Evolutionary conservation across 2,329 filamentous ascomycete genomes (phyloP).

Genomic region (Zymoseptoria crescenta): DNA sequence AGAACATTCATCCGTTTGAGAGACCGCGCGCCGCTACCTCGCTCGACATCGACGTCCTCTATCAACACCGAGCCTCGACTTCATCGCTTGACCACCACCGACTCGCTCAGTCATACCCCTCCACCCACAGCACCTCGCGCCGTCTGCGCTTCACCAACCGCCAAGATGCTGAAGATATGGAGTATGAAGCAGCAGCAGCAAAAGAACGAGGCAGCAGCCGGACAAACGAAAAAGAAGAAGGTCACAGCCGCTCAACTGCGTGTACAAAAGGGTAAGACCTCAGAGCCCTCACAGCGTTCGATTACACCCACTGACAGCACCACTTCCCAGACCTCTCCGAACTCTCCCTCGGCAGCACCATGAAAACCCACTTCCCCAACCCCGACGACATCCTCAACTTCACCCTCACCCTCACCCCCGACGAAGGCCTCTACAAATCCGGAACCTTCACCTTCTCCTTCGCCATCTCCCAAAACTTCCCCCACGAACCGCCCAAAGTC

Average conservation of each 20-base stretch:
- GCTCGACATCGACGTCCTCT: neutral
- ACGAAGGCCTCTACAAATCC: conserved; percentile 82
- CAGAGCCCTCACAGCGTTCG: neutral
- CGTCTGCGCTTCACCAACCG: conserved; percentile 5
- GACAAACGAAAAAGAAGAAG: conserved; percentile 85
- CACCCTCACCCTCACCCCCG: conserved; percentile 70
- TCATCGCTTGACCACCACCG: neutral
- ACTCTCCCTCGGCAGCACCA: conserved; percentile 67
- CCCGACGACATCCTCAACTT: conserved; percentile 83
- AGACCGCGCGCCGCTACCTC: neutral
- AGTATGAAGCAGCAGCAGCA: conserved; percentile 95
- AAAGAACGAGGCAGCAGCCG: conserved; percentile 76
- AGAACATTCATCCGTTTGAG: neutral
- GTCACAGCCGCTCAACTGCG: conserved; percentile 92
- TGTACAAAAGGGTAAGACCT: conserved; percentile 75
- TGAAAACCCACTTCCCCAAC: conserved; percentile 74
- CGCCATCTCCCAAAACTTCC: conserved; percentile 87
- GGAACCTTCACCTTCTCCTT: conserved; percentile 87
- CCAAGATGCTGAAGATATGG: conserved; percentile 97
- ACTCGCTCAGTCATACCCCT: neutral
- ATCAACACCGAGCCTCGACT: neutral
- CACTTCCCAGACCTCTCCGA: conserved; percentile 64
- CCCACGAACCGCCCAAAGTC: conserved; percentile 95
- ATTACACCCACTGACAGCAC: neutral
- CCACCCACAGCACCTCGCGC: neutral